A percentile compares a stretch with the other conserved stretches of the same genome.
phyloP scores from a whole-genome alignment of 352 stramenopile genomes.

The Phytopythium sindhum region DNA sequence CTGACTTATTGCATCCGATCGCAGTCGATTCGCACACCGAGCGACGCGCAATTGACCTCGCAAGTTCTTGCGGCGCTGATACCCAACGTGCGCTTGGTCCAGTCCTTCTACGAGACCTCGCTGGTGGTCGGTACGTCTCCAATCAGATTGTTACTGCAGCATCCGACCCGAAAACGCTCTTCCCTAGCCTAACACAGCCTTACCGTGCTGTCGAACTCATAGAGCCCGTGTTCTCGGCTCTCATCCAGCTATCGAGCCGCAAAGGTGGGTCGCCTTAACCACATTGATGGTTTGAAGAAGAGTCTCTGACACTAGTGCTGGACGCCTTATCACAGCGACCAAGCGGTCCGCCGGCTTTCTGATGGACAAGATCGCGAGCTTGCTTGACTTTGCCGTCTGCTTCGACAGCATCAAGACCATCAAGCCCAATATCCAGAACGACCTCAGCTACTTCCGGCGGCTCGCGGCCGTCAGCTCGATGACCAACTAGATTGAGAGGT shows the following conservation, averaged over 20 bases:
- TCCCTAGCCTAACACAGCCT: neutral
- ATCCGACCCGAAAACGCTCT: neutral
- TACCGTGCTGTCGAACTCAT: neutral
- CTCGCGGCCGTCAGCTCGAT: constrained; percentile 34
- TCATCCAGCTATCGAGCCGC: constrained; percentile 46
- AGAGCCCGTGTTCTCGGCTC: constrained; percentile 42
- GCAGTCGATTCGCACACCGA: constrained; percentile 35
- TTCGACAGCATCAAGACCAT: constrained; percentile 56
- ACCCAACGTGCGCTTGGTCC: constrained; percentile 39
- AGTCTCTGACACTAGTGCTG: neutral
- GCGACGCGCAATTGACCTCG: constrained; percentile 29
- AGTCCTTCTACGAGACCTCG: constrained; percentile 37
- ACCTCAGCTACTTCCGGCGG: constrained; percentile 56
- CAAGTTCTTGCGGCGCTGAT: constrained; percentile 32
- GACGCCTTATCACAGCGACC: constrained; percentile 15
- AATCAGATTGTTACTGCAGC: neutral
- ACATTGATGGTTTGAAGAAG: too few relatives aligned
- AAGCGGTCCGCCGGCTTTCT: constrained; percentile 36
- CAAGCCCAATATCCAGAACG: constrained; percentile 57
- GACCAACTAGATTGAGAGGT: constrained; percentile 49
- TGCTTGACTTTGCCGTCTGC: constrained; percentile 48
- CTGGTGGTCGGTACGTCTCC: constrained; percentile 33
- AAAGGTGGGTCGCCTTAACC: constrained; percentile 24
- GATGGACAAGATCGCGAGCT: constrained; percentile 49
- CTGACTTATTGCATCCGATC: neutral